Evolutionary conservation across 2,329 filamentous ascomycete species (phyloP).

Genomic region (Apiospora arundinis): DNA sequence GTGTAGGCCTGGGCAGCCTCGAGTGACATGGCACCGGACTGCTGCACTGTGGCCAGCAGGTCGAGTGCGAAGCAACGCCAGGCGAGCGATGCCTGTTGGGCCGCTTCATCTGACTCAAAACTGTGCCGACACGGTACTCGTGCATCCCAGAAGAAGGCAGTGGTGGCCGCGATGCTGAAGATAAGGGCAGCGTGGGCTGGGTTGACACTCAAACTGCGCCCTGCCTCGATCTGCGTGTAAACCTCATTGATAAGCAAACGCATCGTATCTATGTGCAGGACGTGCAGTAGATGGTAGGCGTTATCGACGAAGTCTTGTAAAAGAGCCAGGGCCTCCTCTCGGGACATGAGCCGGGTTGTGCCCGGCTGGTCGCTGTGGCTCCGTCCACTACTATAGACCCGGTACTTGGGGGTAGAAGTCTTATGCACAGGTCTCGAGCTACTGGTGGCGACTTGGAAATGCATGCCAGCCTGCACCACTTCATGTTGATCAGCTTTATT

Average conservation of each 20-base stretch:
- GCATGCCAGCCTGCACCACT: not conserved
- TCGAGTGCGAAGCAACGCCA: slow-evolving; percentile 41
- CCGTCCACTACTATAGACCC: too few species aligned
- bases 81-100: slow-evolving; percentile 26
- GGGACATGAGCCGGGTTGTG: slow-evolving; percentile 30
- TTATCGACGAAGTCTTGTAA: slow-evolving; percentile 37
- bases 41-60: slow-evolving; percentile 44
- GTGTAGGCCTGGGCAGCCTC: slow-evolving; percentile 46
- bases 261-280: slow-evolving; percentile 36
- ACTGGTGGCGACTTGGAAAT: slow-evolving; percentile 22
- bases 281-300: slow-evolving; percentile 35
- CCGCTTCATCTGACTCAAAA: slow-evolving; percentile 31
- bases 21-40: slow-evolving; percentile 37
- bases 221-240: slow-evolving; percentile 28
- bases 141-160: slow-evolving; percentile 37
- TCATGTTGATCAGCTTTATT: not conserved
- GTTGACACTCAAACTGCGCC: slow-evolving; percentile 25
- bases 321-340: slow-evolving; percentile 35
- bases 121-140: slow-evolving; percentile 5
- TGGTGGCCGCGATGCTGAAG: slow-evolving; percentile 37
- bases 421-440: too few species aligned
- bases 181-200: slow-evolving; percentile 35
- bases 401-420: not conserved
- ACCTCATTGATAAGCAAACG: slow-evolving; percentile 29
- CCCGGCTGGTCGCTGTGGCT: not conserved